Evolutionary conservation across 352 stramenopile genomes (phyloP).

Genomic region (Globisporangium echinulatum): DNA sequence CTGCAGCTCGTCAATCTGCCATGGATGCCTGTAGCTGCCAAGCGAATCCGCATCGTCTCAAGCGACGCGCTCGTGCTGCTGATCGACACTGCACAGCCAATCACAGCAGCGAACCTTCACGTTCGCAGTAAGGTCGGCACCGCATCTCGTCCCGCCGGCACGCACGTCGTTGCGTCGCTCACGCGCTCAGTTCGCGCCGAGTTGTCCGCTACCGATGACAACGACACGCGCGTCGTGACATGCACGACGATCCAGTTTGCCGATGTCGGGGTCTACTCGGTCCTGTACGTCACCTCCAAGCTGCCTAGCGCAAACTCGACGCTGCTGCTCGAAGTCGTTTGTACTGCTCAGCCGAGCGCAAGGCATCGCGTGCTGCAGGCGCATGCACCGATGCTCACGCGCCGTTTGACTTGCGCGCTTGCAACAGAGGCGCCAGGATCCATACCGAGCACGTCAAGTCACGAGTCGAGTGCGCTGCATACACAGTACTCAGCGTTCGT

Average conservation of each 20-base stretch:
- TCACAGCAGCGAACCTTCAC: background rate
- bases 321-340: constrained; percentile 1
- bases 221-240: background rate
- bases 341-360: background rate
- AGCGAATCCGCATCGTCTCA: constrained; percentile 1
- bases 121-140: background rate
- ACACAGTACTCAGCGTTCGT: constrained; percentile 1
- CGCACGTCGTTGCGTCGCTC: background rate
- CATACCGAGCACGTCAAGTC: background rate
- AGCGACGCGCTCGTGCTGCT: constrained; percentile 8
- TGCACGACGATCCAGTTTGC: background rate
- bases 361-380: background rate
- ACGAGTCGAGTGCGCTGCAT: background rate
- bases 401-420: background rate
- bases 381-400: background rate
- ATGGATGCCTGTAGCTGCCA: background rate
- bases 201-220: background rate
- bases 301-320: background rate
- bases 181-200: background rate
- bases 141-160: too few species aligned
- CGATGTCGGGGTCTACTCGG: background rate
- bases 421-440: background rate
- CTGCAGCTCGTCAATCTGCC: constrained; percentile 1
- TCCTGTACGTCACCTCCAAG: background rate
- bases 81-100: background rate